These are phyloP conservation scores for Morella rubra DNA, from an alignment of 306 rosid genomes.

Conservation along the genomic window DNA sequence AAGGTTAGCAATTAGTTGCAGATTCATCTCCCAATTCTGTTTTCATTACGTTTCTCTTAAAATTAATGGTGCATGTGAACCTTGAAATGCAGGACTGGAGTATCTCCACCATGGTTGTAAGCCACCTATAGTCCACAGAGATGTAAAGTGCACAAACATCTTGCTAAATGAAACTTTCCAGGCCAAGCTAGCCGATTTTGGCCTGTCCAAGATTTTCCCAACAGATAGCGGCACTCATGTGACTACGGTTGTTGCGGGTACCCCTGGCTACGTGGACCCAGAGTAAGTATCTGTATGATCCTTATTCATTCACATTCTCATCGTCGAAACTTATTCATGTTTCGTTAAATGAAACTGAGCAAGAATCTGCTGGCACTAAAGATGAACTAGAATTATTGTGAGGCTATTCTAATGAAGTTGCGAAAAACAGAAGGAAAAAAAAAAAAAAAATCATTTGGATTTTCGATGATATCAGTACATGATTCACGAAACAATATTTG, in stretches of 20 bases:
- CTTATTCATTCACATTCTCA: background rate
- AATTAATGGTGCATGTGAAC: background rate
- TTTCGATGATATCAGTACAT: no score
- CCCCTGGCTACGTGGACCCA: conserved; percentile 35
- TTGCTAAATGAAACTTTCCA: conserved; percentile 28
- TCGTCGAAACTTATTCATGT: background rate
- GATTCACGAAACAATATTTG: no score
- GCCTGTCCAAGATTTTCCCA: conserved; percentile 30
- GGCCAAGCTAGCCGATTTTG: conserved; percentile 47
- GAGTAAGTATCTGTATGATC: conserved; percentile 26
- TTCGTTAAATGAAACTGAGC: background rate
- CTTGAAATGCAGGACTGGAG: conserved; percentile 19
- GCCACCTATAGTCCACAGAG: conserved; percentile 30
- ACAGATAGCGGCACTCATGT: conserved; percentile 21
- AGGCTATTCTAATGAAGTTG: no score
- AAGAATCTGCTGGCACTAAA: background rate
- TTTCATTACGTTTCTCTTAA: no score
- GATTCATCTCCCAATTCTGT: no score
- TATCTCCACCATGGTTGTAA: conserved; percentile 31
- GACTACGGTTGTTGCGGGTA: conserved; percentile 24
- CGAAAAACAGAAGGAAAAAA: no score
- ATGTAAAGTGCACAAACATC: conserved; percentile 43
- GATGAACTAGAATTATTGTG: no score
- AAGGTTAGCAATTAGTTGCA: no score
- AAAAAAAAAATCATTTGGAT: no score